These are phyloP conservation scores for Paracoccidioides lutzii DNA, from an alignment of 2,329 filamentous ascomycete species.

Conservation along the genomic window DNA sequence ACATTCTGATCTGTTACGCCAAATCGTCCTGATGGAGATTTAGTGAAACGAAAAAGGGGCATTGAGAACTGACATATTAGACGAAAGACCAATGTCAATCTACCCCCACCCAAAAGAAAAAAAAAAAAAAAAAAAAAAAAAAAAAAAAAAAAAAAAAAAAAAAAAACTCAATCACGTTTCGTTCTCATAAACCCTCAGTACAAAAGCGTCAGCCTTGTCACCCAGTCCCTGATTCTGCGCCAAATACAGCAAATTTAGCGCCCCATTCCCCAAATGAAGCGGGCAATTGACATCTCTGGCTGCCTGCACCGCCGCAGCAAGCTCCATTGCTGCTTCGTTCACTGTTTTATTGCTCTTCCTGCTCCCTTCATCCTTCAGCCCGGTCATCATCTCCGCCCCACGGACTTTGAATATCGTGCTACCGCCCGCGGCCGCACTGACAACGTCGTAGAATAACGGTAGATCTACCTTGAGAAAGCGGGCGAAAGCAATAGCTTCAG, in stretches of 20 bases:
- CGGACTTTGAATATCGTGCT: conserved; percentile 33
- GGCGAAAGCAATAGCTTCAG: conserved; percentile 38
- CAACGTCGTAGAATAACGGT: conserved; percentile 34
- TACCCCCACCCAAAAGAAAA: no score
- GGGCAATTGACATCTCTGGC: conserved; percentile 28
- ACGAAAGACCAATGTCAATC: no score
- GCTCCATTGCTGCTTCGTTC: conserved; percentile 24
- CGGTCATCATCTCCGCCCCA: conserved; percentile 26
- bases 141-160: no score
- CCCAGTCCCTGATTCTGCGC: conserved; percentile 23
- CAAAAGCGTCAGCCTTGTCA: conserved; percentile 19
- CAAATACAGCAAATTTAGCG: conserved; percentile 23
- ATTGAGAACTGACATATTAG: no score
- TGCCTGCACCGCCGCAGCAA: conserved; percentile 33
- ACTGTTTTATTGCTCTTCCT: conserved; percentile 25
- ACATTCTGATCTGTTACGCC: no score
- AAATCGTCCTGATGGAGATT: no score
- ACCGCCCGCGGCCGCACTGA: conserved; percentile 36
- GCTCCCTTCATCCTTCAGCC: conserved; percentile 13
- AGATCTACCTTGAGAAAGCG: conserved; percentile 34
- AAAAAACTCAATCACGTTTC: not conserved
- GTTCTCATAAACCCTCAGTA: conserved; percentile 22
- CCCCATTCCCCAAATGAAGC: conserved; percentile 26
- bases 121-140: no score
- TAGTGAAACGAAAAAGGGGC: no score